Conservation (phyloP, 2,329 filamentous ascomycete genomes). For the Diplodia corticola region DNA sequence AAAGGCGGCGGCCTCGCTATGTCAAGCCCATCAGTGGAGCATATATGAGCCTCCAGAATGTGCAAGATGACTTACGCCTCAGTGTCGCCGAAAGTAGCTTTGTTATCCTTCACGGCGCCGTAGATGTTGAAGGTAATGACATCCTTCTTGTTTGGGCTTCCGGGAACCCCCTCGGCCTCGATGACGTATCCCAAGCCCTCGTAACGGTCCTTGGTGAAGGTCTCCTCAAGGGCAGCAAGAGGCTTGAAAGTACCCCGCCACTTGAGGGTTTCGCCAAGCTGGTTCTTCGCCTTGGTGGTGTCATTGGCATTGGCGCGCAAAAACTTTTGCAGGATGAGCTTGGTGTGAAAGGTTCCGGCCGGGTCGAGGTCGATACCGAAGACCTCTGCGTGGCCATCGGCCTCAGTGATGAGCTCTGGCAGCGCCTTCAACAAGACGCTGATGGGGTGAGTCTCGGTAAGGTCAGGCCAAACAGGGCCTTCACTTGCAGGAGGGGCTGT, state of each 20-base stretch:
- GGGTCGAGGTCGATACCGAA: conserved; percentile 71
- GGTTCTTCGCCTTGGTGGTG: conserved; percentile 69
- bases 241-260: conserved; percentile 82
- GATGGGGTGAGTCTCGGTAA: conserved; percentile 46
- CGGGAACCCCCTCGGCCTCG: conserved; percentile 59
- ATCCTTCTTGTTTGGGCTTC: conserved; percentile 57
- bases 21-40: neutral
- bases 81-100: conserved; percentile 77
- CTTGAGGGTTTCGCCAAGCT: conserved; percentile 74
- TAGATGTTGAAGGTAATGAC: conserved; percentile 94
- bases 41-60: neutral
- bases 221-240: conserved; percentile 59
- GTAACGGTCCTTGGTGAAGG: conserved; percentile 70
- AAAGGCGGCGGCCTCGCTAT: neutral
- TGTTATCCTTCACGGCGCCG: conserved; percentile 78
- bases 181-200: conserved; percentile 79
- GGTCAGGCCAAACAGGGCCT: conserved; percentile 38
- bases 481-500: neutral
- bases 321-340: conserved; percentile 89
- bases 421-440: conserved; percentile 60
- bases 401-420: conserved; percentile 56
- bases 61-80: conserved; percentile 63
- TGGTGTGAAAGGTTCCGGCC: conserved; percentile 65
- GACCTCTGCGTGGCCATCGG: conserved; percentile 69
- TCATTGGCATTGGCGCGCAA: conserved; percentile 85